A percentile compares a stretch with the other conserved stretches of the same genome.
These are phyloP conservation scores for Coemansia reversa DNA, from an alignment of 192 early-diverging fungal genomes.

Conservation along the genomic window DNA sequence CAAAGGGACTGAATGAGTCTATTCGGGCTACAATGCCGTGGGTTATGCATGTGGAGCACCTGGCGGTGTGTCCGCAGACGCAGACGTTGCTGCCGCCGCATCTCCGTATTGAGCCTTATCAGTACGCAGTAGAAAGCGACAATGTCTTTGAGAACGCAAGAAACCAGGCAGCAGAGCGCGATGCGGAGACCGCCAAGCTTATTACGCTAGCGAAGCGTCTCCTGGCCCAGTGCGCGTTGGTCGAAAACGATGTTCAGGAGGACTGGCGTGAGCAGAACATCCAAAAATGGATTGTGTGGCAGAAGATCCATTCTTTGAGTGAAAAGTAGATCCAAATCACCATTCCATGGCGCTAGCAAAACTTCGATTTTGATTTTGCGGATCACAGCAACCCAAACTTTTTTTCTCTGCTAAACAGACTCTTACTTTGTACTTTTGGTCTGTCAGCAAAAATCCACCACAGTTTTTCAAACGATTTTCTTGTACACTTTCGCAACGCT, in stretches of 20 bases:
- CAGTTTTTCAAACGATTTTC: not conserved
- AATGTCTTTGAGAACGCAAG: slow-evolving; percentile 12
- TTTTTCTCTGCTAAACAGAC: not conserved
- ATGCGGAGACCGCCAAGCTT: slow-evolving; percentile 23
- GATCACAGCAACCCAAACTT: not conserved
- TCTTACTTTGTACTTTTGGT: slow-evolving; percentile 3
- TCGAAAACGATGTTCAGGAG: slow-evolving; percentile 27
- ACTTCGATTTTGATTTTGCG: not conserved
- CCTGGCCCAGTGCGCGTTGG: slow-evolving; percentile 32
- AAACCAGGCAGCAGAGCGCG: slow-evolving; percentile 15
- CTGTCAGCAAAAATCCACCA: not conserved
- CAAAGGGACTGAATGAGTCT: not conserved
- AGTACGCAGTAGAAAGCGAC: slow-evolving; percentile 8
- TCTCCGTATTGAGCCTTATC: slow-evolving; percentile 23
- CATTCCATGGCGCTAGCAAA: not conserved
- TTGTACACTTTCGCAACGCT: not conserved
- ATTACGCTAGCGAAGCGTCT: slow-evolving; percentile 23
- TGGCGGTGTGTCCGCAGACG: slow-evolving; percentile 20
- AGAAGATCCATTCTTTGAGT: slow-evolving; percentile 4
- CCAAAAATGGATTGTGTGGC: slow-evolving; percentile 29
- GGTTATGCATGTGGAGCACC: slow-evolving; percentile 45
- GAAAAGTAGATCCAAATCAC: not conserved
- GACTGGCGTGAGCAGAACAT: slow-evolving; percentile 13
- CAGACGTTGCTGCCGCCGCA: slow-evolving; percentile 18
- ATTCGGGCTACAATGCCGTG: slow-evolving; percentile 28